Conservation (phyloP, 2,329 filamentous ascomycete genomes). For the Exophiala xenobiotica region DNA sequence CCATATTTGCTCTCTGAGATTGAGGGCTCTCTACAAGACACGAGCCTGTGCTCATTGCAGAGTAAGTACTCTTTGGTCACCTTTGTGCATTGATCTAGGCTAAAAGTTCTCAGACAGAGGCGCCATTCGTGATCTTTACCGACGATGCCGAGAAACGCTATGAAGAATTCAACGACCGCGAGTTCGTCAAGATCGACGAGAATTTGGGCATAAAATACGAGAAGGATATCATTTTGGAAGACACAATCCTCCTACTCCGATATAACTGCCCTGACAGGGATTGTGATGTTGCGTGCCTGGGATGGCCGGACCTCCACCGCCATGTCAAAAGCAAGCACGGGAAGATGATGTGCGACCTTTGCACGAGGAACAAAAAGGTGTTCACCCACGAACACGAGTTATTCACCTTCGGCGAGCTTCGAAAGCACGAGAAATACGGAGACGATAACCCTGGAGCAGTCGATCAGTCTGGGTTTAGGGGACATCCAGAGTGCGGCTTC, state of each 20-base stretch:
- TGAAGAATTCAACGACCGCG: constrained; percentile 72
- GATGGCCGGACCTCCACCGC: constrained; percentile 74
- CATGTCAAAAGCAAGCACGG: constrained; percentile 80
- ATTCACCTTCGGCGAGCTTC: constrained; percentile 76
- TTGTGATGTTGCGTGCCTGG: constrained; percentile 82
- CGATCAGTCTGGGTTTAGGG: constrained; percentile 93
- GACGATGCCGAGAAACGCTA: constrained; percentile 78
- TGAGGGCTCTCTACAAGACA: constrained; percentile 92
- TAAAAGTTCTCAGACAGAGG: constrained; percentile 40
- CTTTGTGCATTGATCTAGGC: background rate
- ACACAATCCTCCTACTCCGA: constrained; percentile 80
- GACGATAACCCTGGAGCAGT: constrained; percentile 86
- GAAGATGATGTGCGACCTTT: constrained; percentile 75
- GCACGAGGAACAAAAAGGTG: constrained; percentile 92
- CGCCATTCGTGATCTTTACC: constrained; percentile 80
- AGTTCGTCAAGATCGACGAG: constrained; percentile 76
- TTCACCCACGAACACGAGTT: constrained; percentile 98
- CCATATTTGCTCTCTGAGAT: constrained; percentile 87
- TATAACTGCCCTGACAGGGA: constrained; percentile 90
- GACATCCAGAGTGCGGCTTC: constrained; percentile 91
- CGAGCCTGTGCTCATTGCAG: constrained; percentile 96
- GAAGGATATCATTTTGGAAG: constrained; percentile 82
- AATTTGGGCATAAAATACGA: constrained; percentile 92
- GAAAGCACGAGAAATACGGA: constrained; percentile 83
- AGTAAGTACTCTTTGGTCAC: constrained; percentile 51